Percentiles rank a stretch among this genome's conserved stretches.
These are phyloP conservation scores for Botrytis fabae DNA, from an alignment of 2,329 filamentous ascomycete genomes.

Conservation along the genomic window DNA sequence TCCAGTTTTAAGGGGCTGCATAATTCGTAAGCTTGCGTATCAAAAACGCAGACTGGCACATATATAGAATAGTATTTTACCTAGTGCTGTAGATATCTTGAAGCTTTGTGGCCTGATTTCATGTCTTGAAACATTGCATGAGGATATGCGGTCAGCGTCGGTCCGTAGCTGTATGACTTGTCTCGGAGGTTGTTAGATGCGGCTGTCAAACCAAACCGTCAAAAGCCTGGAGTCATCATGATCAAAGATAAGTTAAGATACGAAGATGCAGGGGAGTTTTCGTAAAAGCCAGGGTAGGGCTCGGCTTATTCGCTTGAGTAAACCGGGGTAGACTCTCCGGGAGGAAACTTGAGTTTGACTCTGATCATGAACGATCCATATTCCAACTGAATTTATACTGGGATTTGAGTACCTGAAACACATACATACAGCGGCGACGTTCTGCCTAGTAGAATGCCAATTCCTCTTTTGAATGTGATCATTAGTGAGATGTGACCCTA, in stretches of 20 bases:
- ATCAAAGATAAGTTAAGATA: neutral
- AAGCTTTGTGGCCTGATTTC: neutral
- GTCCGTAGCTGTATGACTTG: neutral
- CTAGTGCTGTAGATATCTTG: neutral
- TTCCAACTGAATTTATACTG: neutral
- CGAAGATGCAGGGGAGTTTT: neutral
- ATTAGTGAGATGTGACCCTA: neutral
- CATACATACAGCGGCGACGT: neutral
- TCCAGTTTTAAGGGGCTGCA: neutral
- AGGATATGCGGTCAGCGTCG: neutral
- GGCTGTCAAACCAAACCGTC: neutral
- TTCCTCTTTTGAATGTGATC: neutral
- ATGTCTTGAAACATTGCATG: neutral
- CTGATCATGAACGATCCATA: too few relatives aligned
- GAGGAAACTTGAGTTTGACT: neutral
- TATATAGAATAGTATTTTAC: neutral
- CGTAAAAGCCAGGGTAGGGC: neutral
- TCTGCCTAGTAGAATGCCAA: neutral
- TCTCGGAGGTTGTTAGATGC: neutral
- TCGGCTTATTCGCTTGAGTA: neutral
- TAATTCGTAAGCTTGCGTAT: neutral
- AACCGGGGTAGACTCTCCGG: neutral
- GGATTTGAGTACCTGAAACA: neutral
- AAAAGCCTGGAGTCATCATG: neutral
- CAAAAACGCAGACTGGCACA: neutral